A percentile compares a stretch with the other conserved stretches of the same genome.
Conservation (phyloP, 495 filamentous ascomycete species). For the Hypoxylon fragiforme region DNA sequence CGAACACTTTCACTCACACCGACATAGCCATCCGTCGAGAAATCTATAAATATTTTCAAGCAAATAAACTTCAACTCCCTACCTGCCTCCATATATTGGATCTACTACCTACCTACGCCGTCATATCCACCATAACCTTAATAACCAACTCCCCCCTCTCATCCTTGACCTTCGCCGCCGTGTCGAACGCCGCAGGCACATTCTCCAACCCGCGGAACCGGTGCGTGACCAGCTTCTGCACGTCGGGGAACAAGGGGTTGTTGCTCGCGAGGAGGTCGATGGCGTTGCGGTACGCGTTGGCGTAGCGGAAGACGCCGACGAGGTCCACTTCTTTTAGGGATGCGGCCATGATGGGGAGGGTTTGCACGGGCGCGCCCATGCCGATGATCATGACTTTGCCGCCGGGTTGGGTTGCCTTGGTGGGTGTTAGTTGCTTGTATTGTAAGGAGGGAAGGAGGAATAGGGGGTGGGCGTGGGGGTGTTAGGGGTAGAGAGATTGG, state of each 20-base stretch:
- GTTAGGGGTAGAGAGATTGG: background rate
- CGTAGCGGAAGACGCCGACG: conserved; percentile 88
- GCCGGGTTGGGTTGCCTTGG: conserved; percentile 71
- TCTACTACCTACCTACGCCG: conserved; percentile 4
- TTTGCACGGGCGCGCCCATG: conserved; percentile 92
- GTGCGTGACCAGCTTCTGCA: conserved; percentile 77
- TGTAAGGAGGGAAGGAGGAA: too few relatives aligned
- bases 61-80: too few relatives aligned
- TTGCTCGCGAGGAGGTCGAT: conserved; percentile 71
- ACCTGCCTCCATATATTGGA: too few relatives aligned
- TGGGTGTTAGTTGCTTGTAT: conserved; percentile 8
- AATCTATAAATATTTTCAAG: too few relatives aligned
- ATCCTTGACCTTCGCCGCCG: conserved; percentile 57
- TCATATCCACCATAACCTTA: conserved; percentile 58
- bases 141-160: conserved; percentile 55
- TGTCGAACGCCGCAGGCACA: conserved; percentile 53
- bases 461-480: background rate
- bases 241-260: conserved; percentile 53
- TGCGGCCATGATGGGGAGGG: conserved; percentile 81
- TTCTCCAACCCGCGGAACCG: conserved; percentile 49
- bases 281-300: conserved; percentile 76
- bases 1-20: too few relatives aligned
- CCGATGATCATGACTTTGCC: conserved; percentile 85
- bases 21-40: too few relatives aligned
- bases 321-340: conserved; percentile 91